A percentile compares a stretch with the other conserved stretches of the same genome.
phyloP scores from a whole-genome alignment of 495 filamentous ascomycete species.

The Recurvomyces mirabilis region DNA sequence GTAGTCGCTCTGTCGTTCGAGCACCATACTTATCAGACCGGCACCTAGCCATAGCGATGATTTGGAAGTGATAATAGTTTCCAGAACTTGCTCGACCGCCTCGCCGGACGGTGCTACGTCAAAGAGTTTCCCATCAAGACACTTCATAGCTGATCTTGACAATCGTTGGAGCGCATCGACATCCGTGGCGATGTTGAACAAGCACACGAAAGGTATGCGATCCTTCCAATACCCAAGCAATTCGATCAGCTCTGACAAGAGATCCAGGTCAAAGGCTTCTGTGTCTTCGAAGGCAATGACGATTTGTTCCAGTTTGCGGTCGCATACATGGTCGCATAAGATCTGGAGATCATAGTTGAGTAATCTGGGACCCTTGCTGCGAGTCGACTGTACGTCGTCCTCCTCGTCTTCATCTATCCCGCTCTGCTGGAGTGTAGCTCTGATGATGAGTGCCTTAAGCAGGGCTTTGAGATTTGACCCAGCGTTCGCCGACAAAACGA shows the following conservation, averaged over 20 bases:
- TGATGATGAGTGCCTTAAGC: slow-evolving; percentile 72
- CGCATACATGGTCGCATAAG: slow-evolving; percentile 54
- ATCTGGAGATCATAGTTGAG: slow-evolving; percentile 87
- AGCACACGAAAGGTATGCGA: slow-evolving; percentile 55
- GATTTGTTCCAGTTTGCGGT: slow-evolving; percentile 46
- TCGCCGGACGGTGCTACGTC: slow-evolving; percentile 67
- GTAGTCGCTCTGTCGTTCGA: slow-evolving; percentile 73
- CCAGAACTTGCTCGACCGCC: slow-evolving; percentile 69
- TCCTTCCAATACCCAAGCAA: slow-evolving; percentile 54
- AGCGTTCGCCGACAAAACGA: slow-evolving; percentile 68
- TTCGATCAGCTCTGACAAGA: slow-evolving; percentile 67
- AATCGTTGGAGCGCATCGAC: slow-evolving; percentile 78
- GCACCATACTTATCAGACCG: slow-evolving; percentile 45
- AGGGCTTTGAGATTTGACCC: slow-evolving; percentile 70
- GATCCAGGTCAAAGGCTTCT: slow-evolving; percentile 75
- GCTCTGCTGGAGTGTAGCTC: slow-evolving; percentile 47
- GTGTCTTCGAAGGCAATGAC: slow-evolving; percentile 78
- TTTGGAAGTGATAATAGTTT: slow-evolving; percentile 46
- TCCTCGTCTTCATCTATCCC: slow-evolving; percentile 37
- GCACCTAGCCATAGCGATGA: slow-evolving; percentile 59
- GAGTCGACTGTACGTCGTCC: slow-evolving; percentile 39
- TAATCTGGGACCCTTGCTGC: slow-evolving; percentile 49
- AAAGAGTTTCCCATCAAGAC: slow-evolving; percentile 68
- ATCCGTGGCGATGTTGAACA: slow-evolving; percentile 86
- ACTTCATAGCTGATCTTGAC: slow-evolving; percentile 57